Conservation (phyloP, 2,329 filamentous ascomycete species). For the Xylaria digitata region DNA sequence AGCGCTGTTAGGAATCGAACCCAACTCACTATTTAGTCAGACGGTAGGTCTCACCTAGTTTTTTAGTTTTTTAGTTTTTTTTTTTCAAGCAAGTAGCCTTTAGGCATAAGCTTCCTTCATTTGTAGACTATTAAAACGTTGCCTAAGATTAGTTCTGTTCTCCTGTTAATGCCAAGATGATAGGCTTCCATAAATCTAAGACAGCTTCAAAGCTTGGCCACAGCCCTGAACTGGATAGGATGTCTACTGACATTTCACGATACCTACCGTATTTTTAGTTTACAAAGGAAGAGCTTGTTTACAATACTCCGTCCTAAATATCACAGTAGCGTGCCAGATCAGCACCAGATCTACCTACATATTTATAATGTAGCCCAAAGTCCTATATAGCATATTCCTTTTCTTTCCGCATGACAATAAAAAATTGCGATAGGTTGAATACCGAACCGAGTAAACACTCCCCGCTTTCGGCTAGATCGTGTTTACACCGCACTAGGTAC, state of each 20-base stretch:
- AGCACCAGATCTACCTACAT: neutral
- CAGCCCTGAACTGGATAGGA: neutral
- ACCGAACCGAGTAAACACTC: slow-evolving; percentile 3
- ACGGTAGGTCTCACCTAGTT: too few relatives aligned
- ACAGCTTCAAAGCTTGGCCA: slow-evolving; percentile 7
- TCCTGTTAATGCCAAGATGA: neutral
- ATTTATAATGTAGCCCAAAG: slow-evolving; percentile 7
- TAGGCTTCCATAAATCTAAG: neutral
- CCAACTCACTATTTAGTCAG: too few relatives aligned
- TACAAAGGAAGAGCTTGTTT: neutral
- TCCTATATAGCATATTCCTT: neutral
- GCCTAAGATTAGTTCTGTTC: neutral
- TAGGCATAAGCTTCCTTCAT: neutral
- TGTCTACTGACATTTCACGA: too few relatives aligned
- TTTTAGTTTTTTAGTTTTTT: neutral
- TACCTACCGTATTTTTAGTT: too few relatives aligned
- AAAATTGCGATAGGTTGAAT: slow-evolving; percentile 13
- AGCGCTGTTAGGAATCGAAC: too few relatives aligned
- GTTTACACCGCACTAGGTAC: neutral
- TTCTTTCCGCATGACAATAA: slow-evolving; percentile 4
- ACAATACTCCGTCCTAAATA: neutral
- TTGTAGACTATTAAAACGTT: neutral
- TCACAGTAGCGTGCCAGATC: too few relatives aligned
- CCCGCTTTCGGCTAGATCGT: slow-evolving; percentile 4
- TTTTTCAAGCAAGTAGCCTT: neutral